Evolutionary conservation across 345 rosid species (phyloP).

Genomic region (Salix brachista): DNA sequence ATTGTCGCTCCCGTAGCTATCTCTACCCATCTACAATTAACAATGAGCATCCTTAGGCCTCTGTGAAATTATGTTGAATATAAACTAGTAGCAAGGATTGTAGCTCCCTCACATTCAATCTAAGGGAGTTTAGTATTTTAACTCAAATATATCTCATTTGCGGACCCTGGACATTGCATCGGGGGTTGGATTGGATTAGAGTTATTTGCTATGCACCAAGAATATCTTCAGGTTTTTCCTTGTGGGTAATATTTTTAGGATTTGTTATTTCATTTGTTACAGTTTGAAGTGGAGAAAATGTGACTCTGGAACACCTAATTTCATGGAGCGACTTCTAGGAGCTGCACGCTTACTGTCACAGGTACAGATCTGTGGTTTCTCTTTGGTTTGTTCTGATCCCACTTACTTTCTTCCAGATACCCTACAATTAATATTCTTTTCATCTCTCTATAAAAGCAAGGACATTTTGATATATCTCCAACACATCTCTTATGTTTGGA

Average conservation of each 20-base stretch:
- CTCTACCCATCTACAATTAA: too few species aligned
- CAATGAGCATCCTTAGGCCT: background rate
- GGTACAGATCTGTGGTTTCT: conserved; percentile 30
- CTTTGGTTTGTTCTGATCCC: background rate
- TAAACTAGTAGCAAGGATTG: background rate
- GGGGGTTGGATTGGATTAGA: background rate
- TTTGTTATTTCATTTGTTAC: background rate
- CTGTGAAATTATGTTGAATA: too few species aligned
- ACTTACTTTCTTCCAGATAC: background rate
- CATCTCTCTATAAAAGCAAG: background rate
- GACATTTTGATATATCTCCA: background rate
- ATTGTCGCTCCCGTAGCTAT: too few species aligned
- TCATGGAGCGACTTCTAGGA: conserved; percentile 73
- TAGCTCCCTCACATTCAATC: background rate
- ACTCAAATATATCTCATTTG: background rate
- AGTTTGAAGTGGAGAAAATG: conserved; percentile 72
- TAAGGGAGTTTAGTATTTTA: background rate
- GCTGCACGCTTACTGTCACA: conserved; percentile 73
- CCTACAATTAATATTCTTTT: background rate
- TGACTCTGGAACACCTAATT: conserved; percentile 55
- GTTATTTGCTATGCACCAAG: background rate
- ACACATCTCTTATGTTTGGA: background rate
- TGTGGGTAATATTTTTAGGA: background rate
- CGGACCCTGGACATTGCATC: background rate
- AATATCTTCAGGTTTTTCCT: background rate